Conservation (phyloP, 495 filamentous ascomycete species). For the Tetracladium setigerum region DNA sequence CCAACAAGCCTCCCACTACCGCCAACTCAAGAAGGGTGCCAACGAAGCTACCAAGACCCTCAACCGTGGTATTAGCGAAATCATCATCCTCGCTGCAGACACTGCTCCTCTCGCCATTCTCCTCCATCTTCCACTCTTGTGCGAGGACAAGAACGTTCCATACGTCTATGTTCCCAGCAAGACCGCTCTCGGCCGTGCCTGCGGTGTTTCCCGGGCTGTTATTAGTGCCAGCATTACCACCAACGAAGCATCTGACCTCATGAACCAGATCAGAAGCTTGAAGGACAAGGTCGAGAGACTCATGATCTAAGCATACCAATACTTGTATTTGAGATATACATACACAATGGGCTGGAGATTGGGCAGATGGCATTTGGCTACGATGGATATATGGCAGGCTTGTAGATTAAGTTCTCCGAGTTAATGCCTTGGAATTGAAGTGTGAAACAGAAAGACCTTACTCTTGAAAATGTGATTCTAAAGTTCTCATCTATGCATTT, state of each 20-base stretch:
- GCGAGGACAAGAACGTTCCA: constrained; percentile 69
- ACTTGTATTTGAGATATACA: background rate
- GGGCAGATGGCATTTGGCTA: constrained; percentile 1
- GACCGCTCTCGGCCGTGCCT: constrained; percentile 68
- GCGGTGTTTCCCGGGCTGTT: constrained; percentile 78
- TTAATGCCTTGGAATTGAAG: no score
- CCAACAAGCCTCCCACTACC: constrained; percentile 77
- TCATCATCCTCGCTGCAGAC: constrained; percentile 85
- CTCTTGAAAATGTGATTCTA: no score
- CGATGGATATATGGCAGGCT: background rate
- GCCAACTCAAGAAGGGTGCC: constrained; percentile 83
- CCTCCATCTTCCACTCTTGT: constrained; percentile 83
- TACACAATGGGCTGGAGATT: no score
- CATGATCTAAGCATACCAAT: constrained; percentile 67
- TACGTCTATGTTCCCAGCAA: constrained; percentile 65
- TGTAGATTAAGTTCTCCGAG: no score
- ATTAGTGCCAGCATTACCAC: constrained; percentile 84
- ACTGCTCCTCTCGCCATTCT: constrained; percentile 81
- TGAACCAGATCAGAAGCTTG: constrained; percentile 71
- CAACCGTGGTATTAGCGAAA: constrained; percentile 80
- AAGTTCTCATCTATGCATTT: no score
- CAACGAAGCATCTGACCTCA: constrained; percentile 87
- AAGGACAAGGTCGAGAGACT: constrained; percentile 96
- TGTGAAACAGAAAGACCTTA: no score
- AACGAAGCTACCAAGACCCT: constrained; percentile 79